Evolutionary conservation across 306 rosid genomes (phyloP), one percentile per base, ranked within the genome.

Genomic region (Ormosia emarginata): DNA sequence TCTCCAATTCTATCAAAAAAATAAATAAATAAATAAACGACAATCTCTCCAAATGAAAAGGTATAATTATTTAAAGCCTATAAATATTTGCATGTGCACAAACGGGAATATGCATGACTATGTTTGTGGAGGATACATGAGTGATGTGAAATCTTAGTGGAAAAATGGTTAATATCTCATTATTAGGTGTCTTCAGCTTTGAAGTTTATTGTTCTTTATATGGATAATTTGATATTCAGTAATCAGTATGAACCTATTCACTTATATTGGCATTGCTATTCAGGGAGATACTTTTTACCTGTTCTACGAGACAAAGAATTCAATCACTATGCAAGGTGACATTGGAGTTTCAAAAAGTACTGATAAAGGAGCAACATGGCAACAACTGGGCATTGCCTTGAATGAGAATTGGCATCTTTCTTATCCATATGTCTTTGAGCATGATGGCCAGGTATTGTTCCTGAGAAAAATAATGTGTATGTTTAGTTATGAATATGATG

Each of bases 381-480:
- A 93, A 73, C 97, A 86, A 59, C 76, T 93, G 53, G 99, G 99
- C 84, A 84, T 92, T 79, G 99, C 97, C 75, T 90, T 96, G 92
- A 78, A 88, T 59, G 99, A 96, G 86, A 91, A 91, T 44, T 96
- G 99, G 99, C 99, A 96, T 91, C 97, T 96, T 76, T 96, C 99
- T 68, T 96, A 85, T 81, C 99, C 99, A 0, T 96, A 74, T 67
- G 94, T 96, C 77, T 96, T 96, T 82, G 72, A 85, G 72, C 90
- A 96, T 82, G 84, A 47, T 15, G 98, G 85, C 77, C 86, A 93
- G 86, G 99, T 96, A 92, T 47, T 80, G 69, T 82, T 86, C 67
- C 24, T 53, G 8, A 15, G 32, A 72, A 63, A 55, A 70, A 9
- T 50, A 7, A 9, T 70, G 47, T 58, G 55, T 9, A 34, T 58